Base-by-base conservation (phyloP, 2,329 filamentous ascomycete species). In the Diaporthe helianthi region DNA sequence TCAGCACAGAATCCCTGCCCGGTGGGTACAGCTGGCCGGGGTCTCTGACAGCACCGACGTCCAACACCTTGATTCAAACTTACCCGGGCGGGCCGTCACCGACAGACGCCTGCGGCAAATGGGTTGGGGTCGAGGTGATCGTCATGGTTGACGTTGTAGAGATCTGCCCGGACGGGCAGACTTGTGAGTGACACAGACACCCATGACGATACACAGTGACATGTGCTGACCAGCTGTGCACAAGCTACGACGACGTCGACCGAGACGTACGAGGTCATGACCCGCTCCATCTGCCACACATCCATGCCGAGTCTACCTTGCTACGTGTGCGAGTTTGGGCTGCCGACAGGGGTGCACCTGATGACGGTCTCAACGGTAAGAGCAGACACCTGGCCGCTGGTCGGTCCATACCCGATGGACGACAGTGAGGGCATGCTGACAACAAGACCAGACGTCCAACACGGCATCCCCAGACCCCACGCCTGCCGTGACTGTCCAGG, bases 211-310 rank as follows among this genome's bases (percentile, higher is more conserved):
- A 6, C n/a, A 22, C 10, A 29, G 12, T n/a, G n/a, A 44, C 15
- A 24, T 26, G 29, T 10, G 26, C 67, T 71, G 24, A 71, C 41
- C 41, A 44, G 6, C 12, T 33, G 1, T 10, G 13, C 15, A 22
- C 36, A 71, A 71, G 70, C 66, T 6, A 71, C 70, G 38, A 69
- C 70, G 7, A 71, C 70, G n/a, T 58, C 70, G 10, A 71, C 70
- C 12, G 49, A 69, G 51, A 71, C 67, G 22, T 71, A 71, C 33
- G 70, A 71, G 63, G 51, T 71, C 6, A 73, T 77, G 58, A 74
- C 73, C 5, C 72, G 75, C 9, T 74, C 77, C 10, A 76, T 78
- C 68, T 78, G 75, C 71, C 71, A 76, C 29, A 78, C 73, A 3
- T 72, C 72, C 5, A 73, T 72, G 17, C 65, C 73, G 7, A 73